These are phyloP conservation scores for Penicillium fimorum DNA, from an alignment of 495 filamentous ascomycete genomes.

Conservation along the genomic window DNA sequence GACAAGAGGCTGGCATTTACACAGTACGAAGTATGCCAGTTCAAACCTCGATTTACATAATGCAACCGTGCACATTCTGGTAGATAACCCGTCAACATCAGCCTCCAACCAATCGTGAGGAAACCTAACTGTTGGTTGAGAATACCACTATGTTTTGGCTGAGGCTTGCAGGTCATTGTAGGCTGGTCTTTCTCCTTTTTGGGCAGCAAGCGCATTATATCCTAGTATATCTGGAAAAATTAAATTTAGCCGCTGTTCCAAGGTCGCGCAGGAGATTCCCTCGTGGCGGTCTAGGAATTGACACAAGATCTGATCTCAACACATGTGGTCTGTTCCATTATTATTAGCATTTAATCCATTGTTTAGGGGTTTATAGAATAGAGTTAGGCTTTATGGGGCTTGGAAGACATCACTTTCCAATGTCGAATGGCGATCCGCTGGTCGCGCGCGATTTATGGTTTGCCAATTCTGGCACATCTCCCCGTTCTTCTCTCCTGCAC, in stretches of 20 bases:
- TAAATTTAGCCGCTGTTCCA: not conserved
- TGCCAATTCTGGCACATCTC: not conserved
- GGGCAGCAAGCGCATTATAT: not conserved
- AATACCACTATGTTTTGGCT: not conserved
- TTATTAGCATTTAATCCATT: not conserved
- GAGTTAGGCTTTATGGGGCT: not conserved
- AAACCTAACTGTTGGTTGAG: not conserved
- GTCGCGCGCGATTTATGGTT: not conserved
- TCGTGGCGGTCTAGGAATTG: constrained; percentile 4
- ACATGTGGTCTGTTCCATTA: not conserved
- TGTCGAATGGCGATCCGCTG: not conserved
- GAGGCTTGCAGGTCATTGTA: not conserved
- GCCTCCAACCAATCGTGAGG: not conserved
- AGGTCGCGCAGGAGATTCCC: not conserved
- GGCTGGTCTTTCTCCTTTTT: not conserved
- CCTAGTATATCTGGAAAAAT: not conserved
- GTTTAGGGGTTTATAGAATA: not conserved
- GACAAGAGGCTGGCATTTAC: not conserved
- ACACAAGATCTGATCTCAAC: not conserved
- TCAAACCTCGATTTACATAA: not conserved
- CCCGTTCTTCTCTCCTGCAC: not conserved
- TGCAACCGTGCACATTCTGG: not conserved
- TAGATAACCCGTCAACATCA: not conserved
- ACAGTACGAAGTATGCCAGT: not conserved
- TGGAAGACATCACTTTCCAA: not conserved